A percentile compares a stretch with the other conserved stretches of the same genome.
Conservation (phyloP, 1,139 yeast species). For the Candida tropicalis region DNA sequence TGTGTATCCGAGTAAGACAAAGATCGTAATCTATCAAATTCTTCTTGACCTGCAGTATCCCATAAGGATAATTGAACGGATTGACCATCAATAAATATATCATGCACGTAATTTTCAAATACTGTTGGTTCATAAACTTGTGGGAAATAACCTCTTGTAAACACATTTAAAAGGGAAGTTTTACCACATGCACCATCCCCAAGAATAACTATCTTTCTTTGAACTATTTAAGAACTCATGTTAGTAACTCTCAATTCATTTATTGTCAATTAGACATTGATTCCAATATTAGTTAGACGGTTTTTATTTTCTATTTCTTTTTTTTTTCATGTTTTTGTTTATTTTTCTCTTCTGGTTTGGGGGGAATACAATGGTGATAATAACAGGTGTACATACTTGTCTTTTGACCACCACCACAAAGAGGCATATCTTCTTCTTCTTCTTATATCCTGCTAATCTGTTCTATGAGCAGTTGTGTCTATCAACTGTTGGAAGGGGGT, state of each 20-base stretch:
- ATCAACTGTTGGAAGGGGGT: not conserved
- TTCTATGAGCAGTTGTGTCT: too few species aligned
- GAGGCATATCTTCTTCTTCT: slow-evolving; percentile 48
- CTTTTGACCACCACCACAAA: slow-evolving; percentile 70
- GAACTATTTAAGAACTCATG: slow-evolving; percentile 36
- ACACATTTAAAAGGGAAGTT: slow-evolving; percentile 73
- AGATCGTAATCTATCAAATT: slow-evolving; percentile 58
- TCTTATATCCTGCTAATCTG: not conserved
- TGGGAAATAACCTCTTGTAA: slow-evolving; percentile 96
- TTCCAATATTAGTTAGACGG: not conserved
- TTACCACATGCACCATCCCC: slow-evolving; percentile 91
- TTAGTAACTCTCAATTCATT: slow-evolving; percentile 5
- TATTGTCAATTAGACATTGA: too few species aligned
- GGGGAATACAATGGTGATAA: slow-evolving; percentile 3
- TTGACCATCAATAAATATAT: slow-evolving; percentile 92
- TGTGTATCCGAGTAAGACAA: slow-evolving; percentile 89
- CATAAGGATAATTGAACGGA: slow-evolving; percentile 90
- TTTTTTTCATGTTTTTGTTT: not conserved
- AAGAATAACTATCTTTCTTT: slow-evolving; percentile 90
- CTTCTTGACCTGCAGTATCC: slow-evolving; percentile 99
- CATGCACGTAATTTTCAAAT: slow-evolving; percentile 96
- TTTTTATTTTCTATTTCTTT: not conserved
- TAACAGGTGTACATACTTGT: slow-evolving; percentile 46
- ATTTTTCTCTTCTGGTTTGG: slow-evolving; percentile 2
- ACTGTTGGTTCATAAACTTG: slow-evolving; percentile 99